Base-by-base conservation (phyloP, 2,329 filamentous ascomycete genomes). In the Fusarium sororula region DNA sequence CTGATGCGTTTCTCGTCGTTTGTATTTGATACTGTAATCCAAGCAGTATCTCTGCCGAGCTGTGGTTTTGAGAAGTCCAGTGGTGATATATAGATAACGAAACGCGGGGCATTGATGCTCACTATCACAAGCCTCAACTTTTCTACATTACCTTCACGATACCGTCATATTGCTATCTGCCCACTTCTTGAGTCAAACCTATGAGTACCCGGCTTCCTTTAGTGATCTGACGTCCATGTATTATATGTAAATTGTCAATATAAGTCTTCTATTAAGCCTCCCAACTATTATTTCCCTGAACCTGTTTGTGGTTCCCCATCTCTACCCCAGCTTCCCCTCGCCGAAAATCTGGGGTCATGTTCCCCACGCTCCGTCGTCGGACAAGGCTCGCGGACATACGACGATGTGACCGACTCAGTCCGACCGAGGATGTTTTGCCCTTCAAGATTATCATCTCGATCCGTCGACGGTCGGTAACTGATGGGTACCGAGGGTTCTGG, bases 271-370 rank as follows among this genome's bases (percentile, higher is more conserved):
- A 10, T n/a, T 6, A 17, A 30, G 18, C 7, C 18, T 17, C 7
- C 37, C 11, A 30, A 1, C 45, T 17, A 38, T 18, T 15, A 9
- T 15, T 28, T 10, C 32, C 22, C 28, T 28, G n/a, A 28, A 35
- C 18, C 4, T 50, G 22, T 47, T 61, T 18, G 20, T 26, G 28
- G 35, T 59, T 58, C 56, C 37, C 64, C 60, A 68, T 71, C 38
- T 63, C 66, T 77, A 77, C 76, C 76, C 76, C 76, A 78, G 75
- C 47, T 76, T 77, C 68, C 66, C 63, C 67, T 66, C 57, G 53
- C 55, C 57, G 4, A 58, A 64, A 75, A 73, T 75, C 74, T 50
- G 73, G 76, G 76, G 74, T 77, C 56, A 55, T 60, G 56, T 72
- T 72, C 70, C 56, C 63, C 66, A 51, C 66, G 55, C 58, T 59